Base-by-base conservation (phyloP, 108 stramenopile species). In the Pseudonitzschia multiseries region DNA sequence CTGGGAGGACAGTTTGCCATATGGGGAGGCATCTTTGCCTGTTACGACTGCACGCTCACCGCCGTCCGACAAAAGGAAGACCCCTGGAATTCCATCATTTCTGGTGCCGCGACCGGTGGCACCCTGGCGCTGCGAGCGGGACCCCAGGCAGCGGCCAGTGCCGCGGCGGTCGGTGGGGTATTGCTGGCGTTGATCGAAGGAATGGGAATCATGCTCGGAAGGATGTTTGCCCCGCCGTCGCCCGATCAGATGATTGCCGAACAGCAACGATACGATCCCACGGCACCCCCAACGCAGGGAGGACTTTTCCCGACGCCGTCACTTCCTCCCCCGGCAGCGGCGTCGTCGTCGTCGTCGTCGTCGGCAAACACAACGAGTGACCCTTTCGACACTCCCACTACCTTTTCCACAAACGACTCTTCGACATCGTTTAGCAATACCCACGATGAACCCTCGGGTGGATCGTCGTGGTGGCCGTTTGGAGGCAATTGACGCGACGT, bases 51-150 rank as follows among this genome's bases (percentile, higher is more conserved):
- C 80, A 82, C 89, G 21, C 77, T 99, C 29, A 94, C 93, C 18
- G 89, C 92, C 17, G 73, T 98, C 27, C 89, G 98, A 57, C 94
- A 96, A 78, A 97, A 94, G 83, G 99, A 99, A 87, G 99, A 99
- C 87, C 96, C 99, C 9, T 99, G 97, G 97, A 99, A 99, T 67
- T 87, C 96, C 52, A 99, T 99, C 65, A 76, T 97, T n/a, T 85
- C 84, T 40, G 93, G 95, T 17, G 96, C 95, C 8, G 95, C 93
- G 68, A 98, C 98, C 3, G 98, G 98, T 52, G 98, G 98, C 21
- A 78, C 97, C 42, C 81, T 98, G 65, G 98, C 98, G 15, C 91
- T 93, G 14, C 83, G 98, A 21, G 98, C 98, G n/a, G 99, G 99
- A 41, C 95, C 97, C 9, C 91, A 88, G 57, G 97, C 98, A 12